A percentile compares a stretch with the other conserved stretches of the same genome.
Conservation (phyloP, 495 filamentous ascomycete species). For the Clohesyomyces aquaticus region DNA sequence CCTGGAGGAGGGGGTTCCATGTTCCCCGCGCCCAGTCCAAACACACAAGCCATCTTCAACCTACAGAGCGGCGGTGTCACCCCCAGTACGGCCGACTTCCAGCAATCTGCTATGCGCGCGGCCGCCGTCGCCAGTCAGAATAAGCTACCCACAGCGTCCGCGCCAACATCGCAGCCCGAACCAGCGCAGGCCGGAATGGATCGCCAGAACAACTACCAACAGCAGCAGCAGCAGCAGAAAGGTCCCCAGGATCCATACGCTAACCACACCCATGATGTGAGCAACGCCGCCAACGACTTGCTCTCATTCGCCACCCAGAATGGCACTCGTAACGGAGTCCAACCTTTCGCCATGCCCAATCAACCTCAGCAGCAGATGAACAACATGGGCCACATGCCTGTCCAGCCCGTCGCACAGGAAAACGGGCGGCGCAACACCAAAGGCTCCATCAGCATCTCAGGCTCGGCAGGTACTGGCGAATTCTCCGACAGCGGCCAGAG, state of each 20-base stretch:
- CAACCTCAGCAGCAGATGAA: slow-evolving; percentile 51
- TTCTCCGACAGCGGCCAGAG: slow-evolving; percentile 69
- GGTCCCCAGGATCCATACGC: slow-evolving; percentile 63
- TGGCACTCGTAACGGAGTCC: slow-evolving; percentile 55
- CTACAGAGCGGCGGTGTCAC: slow-evolving; percentile 82
- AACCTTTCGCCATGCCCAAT: slow-evolving; percentile 59
- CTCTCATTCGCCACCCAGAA: slow-evolving; percentile 85
- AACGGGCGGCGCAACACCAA: slow-evolving; percentile 50
- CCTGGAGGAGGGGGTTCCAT: slow-evolving; percentile 96
- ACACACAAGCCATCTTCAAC: slow-evolving; percentile 77
- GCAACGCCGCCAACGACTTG: slow-evolving; percentile 93
- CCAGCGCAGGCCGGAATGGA: slow-evolving; percentile 52
- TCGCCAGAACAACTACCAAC: slow-evolving; percentile 34
- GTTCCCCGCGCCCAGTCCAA: slow-evolving; percentile 92
- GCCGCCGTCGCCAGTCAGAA: slow-evolving; percentile 57
- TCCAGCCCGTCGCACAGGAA: slow-evolving; percentile 36
- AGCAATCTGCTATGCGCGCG: slow-evolving; percentile 83
- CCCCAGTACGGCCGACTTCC: slow-evolving; percentile 89
- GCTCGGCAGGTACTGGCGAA: slow-evolving; percentile 68
- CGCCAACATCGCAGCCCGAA: slow-evolving; percentile 54
- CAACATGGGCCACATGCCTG: slow-evolving; percentile 37
- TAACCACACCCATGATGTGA: slow-evolving; percentile 84
- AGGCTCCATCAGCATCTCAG: slow-evolving; percentile 50
- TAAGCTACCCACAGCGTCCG: slow-evolving; percentile 49
- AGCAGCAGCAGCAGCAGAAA: slow-evolving; percentile 53